These are phyloP conservation scores for Candida maltosa DNA, from an alignment of 805 yeast species.

Conservation along the genomic window DNA sequence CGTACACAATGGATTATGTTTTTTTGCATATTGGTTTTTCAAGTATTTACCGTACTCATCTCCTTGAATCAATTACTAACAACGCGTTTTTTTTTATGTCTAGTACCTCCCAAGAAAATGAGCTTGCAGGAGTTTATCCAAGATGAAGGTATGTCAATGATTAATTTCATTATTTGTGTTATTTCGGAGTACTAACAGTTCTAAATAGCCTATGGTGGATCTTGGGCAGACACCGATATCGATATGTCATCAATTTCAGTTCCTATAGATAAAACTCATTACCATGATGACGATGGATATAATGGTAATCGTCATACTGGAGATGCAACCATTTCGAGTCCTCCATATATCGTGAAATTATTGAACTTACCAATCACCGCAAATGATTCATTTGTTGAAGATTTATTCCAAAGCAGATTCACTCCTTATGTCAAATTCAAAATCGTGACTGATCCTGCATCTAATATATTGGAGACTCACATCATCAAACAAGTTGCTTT, in stretches of 20 bases:
- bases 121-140: constrained; percentile 43
- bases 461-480: constrained; percentile 33
- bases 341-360: constrained; percentile 67
- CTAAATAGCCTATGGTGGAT: constrained; percentile 38
- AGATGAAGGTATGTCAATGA: constrained; percentile 38
- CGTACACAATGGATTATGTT: too few species aligned
- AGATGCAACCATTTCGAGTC: constrained; percentile 28
- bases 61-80: too few species aligned
- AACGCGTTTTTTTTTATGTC: too few species aligned
- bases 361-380: constrained; percentile 56
- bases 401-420: constrained; percentile 61
- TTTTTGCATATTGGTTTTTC: too few species aligned
- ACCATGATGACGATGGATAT: constrained; percentile 7
- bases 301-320: constrained; percentile 2
- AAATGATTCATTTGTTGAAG: constrained; percentile 49
- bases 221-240: constrained; percentile 47
- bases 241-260: constrained; percentile 44
- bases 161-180: not conserved
- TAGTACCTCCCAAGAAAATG: constrained; percentile 43
- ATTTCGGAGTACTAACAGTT: constrained; percentile 13
- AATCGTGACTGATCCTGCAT: constrained; percentile 52
- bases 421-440: constrained; percentile 58
- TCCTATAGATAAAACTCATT: constrained; percentile 33
- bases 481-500: constrained; percentile 57
- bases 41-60: too few species aligned